Base-by-base conservation (phyloP, 2,329 filamentous ascomycete species). In the Ophiostoma novo-ulmi region DNA sequence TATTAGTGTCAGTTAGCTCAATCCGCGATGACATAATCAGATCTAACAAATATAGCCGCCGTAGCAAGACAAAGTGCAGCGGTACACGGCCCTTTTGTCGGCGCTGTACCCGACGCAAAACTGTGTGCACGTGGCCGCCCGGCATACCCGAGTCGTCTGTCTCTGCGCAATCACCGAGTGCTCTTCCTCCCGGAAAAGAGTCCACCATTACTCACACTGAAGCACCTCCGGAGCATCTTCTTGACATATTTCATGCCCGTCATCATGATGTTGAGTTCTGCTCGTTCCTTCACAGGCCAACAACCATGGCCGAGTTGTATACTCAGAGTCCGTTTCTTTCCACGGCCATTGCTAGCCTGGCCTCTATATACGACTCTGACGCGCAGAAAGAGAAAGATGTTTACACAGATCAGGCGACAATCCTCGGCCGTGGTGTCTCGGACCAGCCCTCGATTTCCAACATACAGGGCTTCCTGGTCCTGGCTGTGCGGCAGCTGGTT, bases 11-110 rank as follows among this genome's bases (percentile, higher is more conserved):
- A 2, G 11, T 48, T 17, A 7, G 44, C 44, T 48, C 44, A 17
- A 14, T 17, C 44, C 44, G 17, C 2, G 44, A 48, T 48, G 44
- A 48, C 44, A 48, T 48, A 20, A 48, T 48, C 44, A 17, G 1
- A 2, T 55, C 52, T 26, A 11, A 22, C 52, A 58, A 26, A 22
- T 31, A 5, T 1, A 58, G 52, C 52, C 52, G 52, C 10, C 52
- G 52, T 10, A 58, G 52, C 52, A 58, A 58, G 52, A 58, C 52
- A 58, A 58, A 58, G 52, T 58, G 52, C 52, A 58, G 52, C 52
- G 52, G 52, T 13, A 58, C n/a, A 1, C 52, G n/a, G 2, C 52
- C 52, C 8, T 22, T 13, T 4, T 58, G 52, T 13, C 52, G 52
- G n/a, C 52, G 52, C 22, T 58, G 52, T 17, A 26, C 52, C 52